Evolutionary conservation across 2,329 filamentous ascomycete genomes (phyloP).

Genomic region (Aspergillus terreus): DNA sequence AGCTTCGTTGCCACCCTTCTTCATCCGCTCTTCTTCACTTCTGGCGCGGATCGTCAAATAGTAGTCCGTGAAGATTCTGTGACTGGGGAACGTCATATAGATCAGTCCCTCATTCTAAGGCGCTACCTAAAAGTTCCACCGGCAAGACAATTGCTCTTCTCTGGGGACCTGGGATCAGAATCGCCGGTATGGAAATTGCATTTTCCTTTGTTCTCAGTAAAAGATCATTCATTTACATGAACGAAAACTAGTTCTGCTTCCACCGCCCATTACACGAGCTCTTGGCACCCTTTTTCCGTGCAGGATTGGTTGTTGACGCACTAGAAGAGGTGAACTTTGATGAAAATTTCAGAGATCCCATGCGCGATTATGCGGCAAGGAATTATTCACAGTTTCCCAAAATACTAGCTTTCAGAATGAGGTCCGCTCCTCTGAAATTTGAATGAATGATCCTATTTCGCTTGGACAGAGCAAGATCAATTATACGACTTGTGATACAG

Average conservation of each 20-base stretch:
- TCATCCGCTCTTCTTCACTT: slow-evolving; percentile 50
- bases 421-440: not conserved
- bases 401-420: slow-evolving; percentile 24
- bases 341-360: slow-evolving; percentile 23
- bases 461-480: too few relatives aligned
- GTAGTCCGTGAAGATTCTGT: slow-evolving; percentile 34
- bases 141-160: slow-evolving; percentile 2
- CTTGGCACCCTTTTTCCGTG: slow-evolving; percentile 42
- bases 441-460: not conserved
- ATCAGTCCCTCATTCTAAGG: slow-evolving; percentile 19
- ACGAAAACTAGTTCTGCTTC: slow-evolving; percentile 34
- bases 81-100: slow-evolving; percentile 35
- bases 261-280: slow-evolving; percentile 47
- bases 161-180: not conserved
- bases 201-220: not conserved
- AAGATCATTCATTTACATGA: too few relatives aligned
- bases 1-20: slow-evolving; percentile 48
- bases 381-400: slow-evolving; percentile 38
- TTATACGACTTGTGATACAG: too few relatives aligned
- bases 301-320: slow-evolving; percentile 43
- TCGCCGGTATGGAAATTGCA: not conserved
- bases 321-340: slow-evolving; percentile 48
- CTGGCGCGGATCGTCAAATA: slow-evolving; percentile 38
- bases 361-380: slow-evolving; percentile 30
- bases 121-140: slow-evolving; percentile 1